Conservation (phyloP, 257 asterid genomes). For the Scutellaria galericulata region DNA sequence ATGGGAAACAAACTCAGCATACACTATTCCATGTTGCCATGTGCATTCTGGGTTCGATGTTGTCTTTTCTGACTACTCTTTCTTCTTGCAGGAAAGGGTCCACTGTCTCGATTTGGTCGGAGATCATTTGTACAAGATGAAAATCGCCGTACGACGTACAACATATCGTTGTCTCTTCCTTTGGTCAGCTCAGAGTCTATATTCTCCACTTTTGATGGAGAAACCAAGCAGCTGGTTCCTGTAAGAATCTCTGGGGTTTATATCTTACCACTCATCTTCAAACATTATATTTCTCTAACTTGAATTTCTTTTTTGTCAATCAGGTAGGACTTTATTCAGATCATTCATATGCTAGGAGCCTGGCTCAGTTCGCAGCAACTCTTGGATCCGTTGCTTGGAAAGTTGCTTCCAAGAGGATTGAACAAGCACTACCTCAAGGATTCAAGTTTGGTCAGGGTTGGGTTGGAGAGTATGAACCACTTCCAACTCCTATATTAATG, state of each 20-base stretch:
- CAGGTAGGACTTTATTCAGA: slow-evolving; percentile 96
- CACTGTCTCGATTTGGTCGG: slow-evolving; percentile 60
- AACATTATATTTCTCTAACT: slow-evolving; percentile 20
- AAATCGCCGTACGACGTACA: slow-evolving; percentile 77
- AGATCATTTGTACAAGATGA: slow-evolving; percentile 66
- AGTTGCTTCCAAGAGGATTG: slow-evolving; percentile 86
- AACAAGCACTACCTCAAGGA: slow-evolving; percentile 86
- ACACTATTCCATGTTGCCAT: not conserved
- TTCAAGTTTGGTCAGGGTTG: slow-evolving; percentile 90
- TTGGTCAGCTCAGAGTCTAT: slow-evolving; percentile 58
- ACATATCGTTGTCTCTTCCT: slow-evolving; percentile 53
- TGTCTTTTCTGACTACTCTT: slow-evolving; percentile 23
- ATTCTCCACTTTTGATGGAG: slow-evolving; percentile 85
- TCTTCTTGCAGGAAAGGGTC: slow-evolving; percentile 61
- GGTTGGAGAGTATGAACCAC: slow-evolving; percentile 98
- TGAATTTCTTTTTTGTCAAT: slow-evolving; percentile 29
- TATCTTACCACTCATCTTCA: slow-evolving; percentile 14
- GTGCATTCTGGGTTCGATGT: not conserved
- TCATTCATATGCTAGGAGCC: slow-evolving; percentile 91
- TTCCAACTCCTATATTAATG: slow-evolving; percentile 76
- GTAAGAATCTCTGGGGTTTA: slow-evolving; percentile 50
- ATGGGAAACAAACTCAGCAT: slow-evolving; percentile 16
- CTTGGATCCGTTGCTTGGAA: slow-evolving; percentile 93
- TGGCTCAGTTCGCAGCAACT: slow-evolving; percentile 87
- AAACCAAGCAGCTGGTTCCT: slow-evolving; percentile 89